These are phyloP conservation scores for Fusarium proliferatum DNA, from an alignment of 2,329 filamentous ascomycete genomes.

Conservation along the genomic window DNA sequence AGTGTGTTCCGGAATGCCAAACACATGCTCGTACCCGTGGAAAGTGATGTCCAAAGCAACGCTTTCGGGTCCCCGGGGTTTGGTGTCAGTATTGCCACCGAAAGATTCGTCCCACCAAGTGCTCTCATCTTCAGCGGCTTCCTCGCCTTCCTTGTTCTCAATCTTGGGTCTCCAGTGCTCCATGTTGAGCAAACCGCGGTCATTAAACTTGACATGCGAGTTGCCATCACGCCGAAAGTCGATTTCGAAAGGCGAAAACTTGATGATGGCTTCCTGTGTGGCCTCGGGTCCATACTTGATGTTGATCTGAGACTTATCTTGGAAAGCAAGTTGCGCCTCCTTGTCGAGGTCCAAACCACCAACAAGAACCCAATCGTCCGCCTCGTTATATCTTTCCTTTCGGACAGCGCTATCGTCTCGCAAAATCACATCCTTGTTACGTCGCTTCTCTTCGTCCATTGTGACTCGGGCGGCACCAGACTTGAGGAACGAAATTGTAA, in stretches of 20 bases:
- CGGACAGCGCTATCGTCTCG: constrained; percentile 84
- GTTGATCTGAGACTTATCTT: constrained; percentile 75
- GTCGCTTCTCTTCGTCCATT: constrained; percentile 90
- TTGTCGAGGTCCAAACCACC: constrained; percentile 81
- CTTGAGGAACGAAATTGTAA: constrained; percentile 89
- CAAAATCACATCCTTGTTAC: constrained; percentile 88
- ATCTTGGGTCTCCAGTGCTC: constrained; percentile 95
- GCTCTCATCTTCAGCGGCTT: constrained; percentile 77
- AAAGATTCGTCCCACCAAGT: constrained; percentile 99
- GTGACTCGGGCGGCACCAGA: constrained; percentile 89
- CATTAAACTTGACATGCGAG: constrained; percentile 88
- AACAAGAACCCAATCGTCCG: constrained; percentile 85
- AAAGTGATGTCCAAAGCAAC: constrained; percentile 92
- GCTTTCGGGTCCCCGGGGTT: constrained; percentile 94
- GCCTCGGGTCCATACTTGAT: constrained; percentile 82
- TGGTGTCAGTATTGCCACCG: constrained; percentile 93
- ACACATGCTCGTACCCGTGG: constrained; percentile 90
- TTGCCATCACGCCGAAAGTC: constrained; percentile 87
- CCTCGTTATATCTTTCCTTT: constrained; percentile 96
- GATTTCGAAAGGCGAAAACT: constrained; percentile 83
- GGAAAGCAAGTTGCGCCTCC: constrained; percentile 73
- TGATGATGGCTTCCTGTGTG: constrained; percentile 84
- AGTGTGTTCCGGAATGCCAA: constrained; percentile 92
- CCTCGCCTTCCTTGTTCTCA: constrained; percentile 70
- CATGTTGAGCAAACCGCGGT: constrained; percentile 88